Evolutionary conservation across 192 early-diverging fungal species (phyloP), one percentile per base, ranked within the genome.

Genomic region (Coemansia asiatica): DNA sequence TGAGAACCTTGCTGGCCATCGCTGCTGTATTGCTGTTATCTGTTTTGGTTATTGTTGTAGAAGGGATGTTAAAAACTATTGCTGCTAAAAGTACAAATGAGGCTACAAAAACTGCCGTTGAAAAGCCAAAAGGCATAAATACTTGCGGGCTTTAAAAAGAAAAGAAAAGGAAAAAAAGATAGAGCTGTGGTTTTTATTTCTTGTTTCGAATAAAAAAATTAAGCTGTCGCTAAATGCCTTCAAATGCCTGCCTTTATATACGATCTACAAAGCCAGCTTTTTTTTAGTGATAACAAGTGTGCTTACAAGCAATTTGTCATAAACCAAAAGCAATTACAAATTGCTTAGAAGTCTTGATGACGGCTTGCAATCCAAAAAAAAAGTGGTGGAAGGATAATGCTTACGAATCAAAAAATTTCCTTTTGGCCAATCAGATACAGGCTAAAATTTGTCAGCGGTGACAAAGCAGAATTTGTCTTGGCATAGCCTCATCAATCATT

Each of bases 81-180:
- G 71, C 68, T 49, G 61, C 35, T 70, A 79, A 74, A 74, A 79
- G 76, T 70, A 79, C 71, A 71, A 79, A 59, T 56, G 70, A 38
- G 15, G 68, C 40, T 44, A 44, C 36, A 54, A 67, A n/a, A 36
- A 65, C 56, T 19, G 49, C 48, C 46, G 60, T 31, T 56, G 22
- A 61, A 35, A 63, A 62, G 31, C 64, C 48, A 70, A 63, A 23
- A 18, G 56, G 67, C 73, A 69, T 76, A 70, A 25, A 62, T 15
- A 13, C 50, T 22, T 27, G 21, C 26, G 50, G 21, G 9, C 50
- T 53, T 53, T 53, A 16, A 44, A 44, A 44, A 3, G 16, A 44
- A 16, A 44, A 44, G 16, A 3, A 44, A 44, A 18, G 16, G 40
- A 44, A 44, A 40, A 40, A 12, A 21, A 13, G 19, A 15, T 56